phyloP scores from a whole-genome alignment of 306 rosid species.

The Cucurbita maxima region DNA sequence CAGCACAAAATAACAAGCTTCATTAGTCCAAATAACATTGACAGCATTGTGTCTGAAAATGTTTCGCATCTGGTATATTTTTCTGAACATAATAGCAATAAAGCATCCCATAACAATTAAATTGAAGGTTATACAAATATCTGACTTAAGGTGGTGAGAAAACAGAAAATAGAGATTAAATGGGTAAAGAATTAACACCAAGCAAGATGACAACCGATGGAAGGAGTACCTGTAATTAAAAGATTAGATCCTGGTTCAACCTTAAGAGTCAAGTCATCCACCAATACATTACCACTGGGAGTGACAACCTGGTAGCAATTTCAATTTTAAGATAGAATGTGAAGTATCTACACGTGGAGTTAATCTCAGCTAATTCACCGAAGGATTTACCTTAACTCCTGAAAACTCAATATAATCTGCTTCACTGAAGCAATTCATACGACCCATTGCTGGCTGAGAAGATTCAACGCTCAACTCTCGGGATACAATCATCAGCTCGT shows the following conservation, averaged over 20 bases:
- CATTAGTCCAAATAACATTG: conserved; percentile 11
- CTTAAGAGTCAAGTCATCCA: conserved; percentile 70
- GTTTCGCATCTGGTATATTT: neutral
- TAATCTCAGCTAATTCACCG: conserved; percentile 5
- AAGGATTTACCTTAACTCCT: conserved; percentile 53
- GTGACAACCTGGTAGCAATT: conserved; percentile 68
- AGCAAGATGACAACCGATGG: neutral
- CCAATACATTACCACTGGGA: conserved; percentile 87
- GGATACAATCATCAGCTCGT: conserved; percentile 67
- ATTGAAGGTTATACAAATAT: neutral
- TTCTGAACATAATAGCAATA: neutral
- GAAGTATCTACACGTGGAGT: conserved; percentile 1
- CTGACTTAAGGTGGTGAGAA: neutral
- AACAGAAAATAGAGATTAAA: neutral
- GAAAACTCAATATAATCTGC: conserved; percentile 87
- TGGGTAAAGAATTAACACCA: neutral
- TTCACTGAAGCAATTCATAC: conserved; percentile 61
- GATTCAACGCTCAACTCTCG: conserved; percentile 60
- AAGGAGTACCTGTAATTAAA: conserved; percentile 71
- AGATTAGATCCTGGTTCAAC: conserved; percentile 89
- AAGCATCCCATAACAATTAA: neutral
- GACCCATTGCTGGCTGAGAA: conserved; percentile 34
- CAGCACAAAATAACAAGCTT: conserved; percentile 14
- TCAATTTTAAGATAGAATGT: conserved; percentile 13
- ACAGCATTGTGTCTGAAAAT: neutral